phyloP scores from a whole-genome alignment of 495 filamentous ascomycete species.

The Penicillium fimorum region DNA sequence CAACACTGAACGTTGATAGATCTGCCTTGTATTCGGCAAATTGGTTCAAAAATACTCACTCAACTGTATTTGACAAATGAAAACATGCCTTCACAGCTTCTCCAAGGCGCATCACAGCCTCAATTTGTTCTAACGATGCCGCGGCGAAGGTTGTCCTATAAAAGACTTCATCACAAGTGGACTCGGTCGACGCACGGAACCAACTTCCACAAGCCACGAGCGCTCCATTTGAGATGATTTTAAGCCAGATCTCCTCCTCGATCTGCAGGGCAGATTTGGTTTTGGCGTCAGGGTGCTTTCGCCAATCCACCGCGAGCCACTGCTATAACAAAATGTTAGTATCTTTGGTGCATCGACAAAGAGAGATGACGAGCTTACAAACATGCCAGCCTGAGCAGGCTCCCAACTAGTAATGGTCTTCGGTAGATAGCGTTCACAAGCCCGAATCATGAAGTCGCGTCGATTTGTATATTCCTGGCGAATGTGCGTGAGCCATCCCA shows the following conservation, averaged over 20 bases:
- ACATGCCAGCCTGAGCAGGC: constrained; percentile 78
- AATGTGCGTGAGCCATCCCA: constrained; percentile 74
- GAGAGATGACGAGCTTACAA: constrained; percentile 32
- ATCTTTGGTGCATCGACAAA: neutral
- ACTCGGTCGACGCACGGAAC: neutral
- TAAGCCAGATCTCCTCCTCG: neutral
- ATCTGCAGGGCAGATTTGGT: neutral
- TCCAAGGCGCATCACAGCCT: neutral
- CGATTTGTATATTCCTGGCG: constrained; percentile 63
- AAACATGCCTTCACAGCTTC: neutral
- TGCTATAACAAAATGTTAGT: constrained; percentile 28
- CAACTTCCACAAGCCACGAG: constrained; percentile 3
- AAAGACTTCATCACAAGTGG: neutral
- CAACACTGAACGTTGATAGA: no score
- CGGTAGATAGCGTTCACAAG: constrained; percentile 68
- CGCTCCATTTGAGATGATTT: neutral
- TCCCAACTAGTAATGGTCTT: constrained; percentile 68
- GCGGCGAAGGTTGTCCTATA: constrained; percentile 3
- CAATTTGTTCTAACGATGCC: constrained; percentile 1
- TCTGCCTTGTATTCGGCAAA: no score
- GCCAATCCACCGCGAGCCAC: constrained; percentile 30
- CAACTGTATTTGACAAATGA: no score
- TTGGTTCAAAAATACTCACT: no score
- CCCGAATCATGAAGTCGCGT: constrained; percentile 41
- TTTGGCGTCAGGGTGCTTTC: neutral